Conservation (phyloP, 176 grass and related monocot genomes). For the Lolium perenne region DNA sequence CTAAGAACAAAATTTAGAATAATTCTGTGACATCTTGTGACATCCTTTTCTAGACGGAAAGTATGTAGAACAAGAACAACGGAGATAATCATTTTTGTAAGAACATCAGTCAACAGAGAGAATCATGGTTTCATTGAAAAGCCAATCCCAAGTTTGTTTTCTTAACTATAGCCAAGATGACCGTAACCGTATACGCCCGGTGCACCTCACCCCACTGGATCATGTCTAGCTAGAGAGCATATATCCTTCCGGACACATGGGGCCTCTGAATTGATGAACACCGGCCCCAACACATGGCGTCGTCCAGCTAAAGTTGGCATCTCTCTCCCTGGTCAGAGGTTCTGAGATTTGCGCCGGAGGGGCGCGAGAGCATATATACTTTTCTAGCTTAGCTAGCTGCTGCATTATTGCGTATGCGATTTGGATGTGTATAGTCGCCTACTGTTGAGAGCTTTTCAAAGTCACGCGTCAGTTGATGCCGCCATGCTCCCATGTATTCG, state of each 20-base stretch:
- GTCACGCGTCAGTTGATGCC: not conserved
- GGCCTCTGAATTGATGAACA: conserved; percentile 66
- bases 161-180: not conserved
- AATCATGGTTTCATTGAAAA: too few species aligned
- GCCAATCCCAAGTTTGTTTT: too few species aligned
- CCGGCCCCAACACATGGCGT: conserved; percentile 58
- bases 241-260: conserved; percentile 58
- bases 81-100: too few species aligned
- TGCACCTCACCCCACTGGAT: too few species aligned
- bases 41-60: too few species aligned
- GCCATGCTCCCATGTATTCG: not conserved
- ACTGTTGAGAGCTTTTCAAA: conserved; percentile 10
- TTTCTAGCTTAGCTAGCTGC: not conserved
- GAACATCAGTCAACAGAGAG: too few species aligned
- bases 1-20: too few species aligned
- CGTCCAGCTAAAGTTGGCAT: conserved; percentile 56
- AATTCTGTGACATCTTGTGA: too few species aligned
- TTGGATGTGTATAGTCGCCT: conserved; percentile 11
- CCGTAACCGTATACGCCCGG: not conserved
- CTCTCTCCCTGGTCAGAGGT: conserved; percentile 36
- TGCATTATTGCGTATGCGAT: conserved; percentile 21
- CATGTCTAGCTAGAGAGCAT: not conserved
- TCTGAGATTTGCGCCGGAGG: conserved; percentile 17
- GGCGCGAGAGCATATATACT: not conserved
- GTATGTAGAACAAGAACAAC: too few species aligned